Base-by-base conservation (phyloP, 2,329 filamentous ascomycete species). In the Cadophora sp. region DNA sequence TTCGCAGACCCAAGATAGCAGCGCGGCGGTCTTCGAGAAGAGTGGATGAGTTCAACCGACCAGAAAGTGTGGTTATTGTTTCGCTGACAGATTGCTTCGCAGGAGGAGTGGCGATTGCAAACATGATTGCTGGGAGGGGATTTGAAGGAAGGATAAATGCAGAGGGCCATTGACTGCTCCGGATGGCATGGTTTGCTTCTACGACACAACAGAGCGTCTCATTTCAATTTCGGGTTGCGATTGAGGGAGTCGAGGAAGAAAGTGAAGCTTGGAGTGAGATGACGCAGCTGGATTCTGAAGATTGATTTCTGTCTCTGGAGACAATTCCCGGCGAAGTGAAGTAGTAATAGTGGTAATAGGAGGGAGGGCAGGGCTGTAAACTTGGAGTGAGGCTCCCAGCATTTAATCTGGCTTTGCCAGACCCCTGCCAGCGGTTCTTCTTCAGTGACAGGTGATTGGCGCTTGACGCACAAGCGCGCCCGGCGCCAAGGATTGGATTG, bases 31-130 rank as follows among this genome's bases (percentile, higher is more conserved):
- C 96, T 81, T 99, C 96, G 48, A 99, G 87, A 18, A 99, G 85
- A 0, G 94, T 97, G 53, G 94, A 93, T 72, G 92, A 97, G 77
- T 90, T 89, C 47, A 99, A 87, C 65, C 96, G 92, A 75, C 90
- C 90, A 80, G 94, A 96, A 68, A 98, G 85, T 50, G 94, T 92
- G 69, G 90, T 91, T 79, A 99, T 99, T 50, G 96, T 97, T 78
- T 97, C 94, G 77, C 92, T 91, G 74, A 95, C 96, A 76, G 93
- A 97, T 85, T 99, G 96, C 84, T 96, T 96, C 78, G 94, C 93
- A 74, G 96, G 96, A 76, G 93, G 92, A 67, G 85, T 82, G 67
- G 87, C 81, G 76, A 90, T 88, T 70, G 87, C 87, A 78, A 90
- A 89, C 87, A 89, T 89, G 75, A 79, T 64, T 67, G 55, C 64